A percentile compares a stretch with the other conserved stretches of the same genome.
Conservation (phyloP, 306 rosid species). For the Malus fusca region DNA sequence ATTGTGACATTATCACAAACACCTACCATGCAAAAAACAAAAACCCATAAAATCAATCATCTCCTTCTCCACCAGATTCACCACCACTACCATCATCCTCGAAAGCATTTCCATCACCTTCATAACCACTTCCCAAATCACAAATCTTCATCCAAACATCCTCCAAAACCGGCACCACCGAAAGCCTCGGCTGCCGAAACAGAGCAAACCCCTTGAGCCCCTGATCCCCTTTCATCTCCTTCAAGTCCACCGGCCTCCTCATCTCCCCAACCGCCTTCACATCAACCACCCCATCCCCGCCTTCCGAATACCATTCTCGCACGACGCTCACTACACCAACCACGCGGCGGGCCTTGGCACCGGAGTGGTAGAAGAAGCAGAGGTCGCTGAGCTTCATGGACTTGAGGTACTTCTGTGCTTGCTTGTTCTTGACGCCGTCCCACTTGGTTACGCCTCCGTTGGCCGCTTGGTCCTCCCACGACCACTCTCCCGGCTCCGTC, state of each 20-base stretch:
- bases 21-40: conserved; percentile 1
- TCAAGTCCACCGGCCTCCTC: conserved; percentile 60
- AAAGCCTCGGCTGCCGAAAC: conserved; percentile 63
- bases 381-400: conserved; percentile 58
- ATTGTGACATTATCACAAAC: conserved; percentile 16
- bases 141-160: conserved; percentile 50
- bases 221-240: conserved; percentile 57
- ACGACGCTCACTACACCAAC: conserved; percentile 66
- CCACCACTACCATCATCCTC: neutral
- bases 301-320: conserved; percentile 46
- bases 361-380: conserved; percentile 87
- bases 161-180: conserved; percentile 59
- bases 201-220: conserved; percentile 47
- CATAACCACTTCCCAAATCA: conserved; percentile 61
- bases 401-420: conserved; percentile 72
- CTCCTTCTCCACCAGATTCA: neutral
- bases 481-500: conserved; percentile 82
- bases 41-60: neutral
- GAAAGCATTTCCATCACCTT: conserved; percentile 43
- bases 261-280: conserved; percentile 74
- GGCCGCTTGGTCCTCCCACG: conserved; percentile 82
- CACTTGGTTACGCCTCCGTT: conserved; percentile 65
- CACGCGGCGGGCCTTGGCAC: conserved; percentile 64
- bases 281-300: conserved; percentile 37
- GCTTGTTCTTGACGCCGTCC: conserved; percentile 93